Conservation (phyloP, 2,329 filamentous ascomycete species). For the Peltaster fructicola region DNA sequence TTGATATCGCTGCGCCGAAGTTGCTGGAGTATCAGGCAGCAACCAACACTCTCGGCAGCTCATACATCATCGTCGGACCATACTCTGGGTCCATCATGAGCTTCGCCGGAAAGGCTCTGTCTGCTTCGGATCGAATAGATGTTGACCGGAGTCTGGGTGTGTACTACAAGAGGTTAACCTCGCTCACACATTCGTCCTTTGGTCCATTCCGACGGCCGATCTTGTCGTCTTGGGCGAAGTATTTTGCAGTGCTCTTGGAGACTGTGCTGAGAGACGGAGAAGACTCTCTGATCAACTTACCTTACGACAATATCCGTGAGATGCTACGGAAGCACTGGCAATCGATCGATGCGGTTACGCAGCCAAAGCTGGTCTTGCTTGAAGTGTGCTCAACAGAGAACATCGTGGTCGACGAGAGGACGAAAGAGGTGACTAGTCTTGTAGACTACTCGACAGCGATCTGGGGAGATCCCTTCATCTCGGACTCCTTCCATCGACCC, state of each 20-base stretch:
- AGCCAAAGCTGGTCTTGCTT: slow-evolving; percentile 34
- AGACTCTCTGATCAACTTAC: slow-evolving; percentile 39
- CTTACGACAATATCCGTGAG: slow-evolving; percentile 36
- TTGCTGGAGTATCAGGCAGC: slow-evolving; percentile 20
- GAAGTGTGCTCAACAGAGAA: slow-evolving; percentile 32
- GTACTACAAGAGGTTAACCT: slow-evolving; percentile 25
- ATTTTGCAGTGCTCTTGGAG: slow-evolving; percentile 36
- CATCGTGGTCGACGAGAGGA: slow-evolving; percentile 32
- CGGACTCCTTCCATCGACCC: slow-evolving; percentile 28
- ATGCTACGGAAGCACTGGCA: slow-evolving; percentile 27
- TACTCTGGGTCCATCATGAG: slow-evolving; percentile 12
- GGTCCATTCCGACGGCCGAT: slow-evolving; percentile 24
- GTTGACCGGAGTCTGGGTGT: slow-evolving; percentile 25
- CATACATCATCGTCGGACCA: slow-evolving; percentile 14
- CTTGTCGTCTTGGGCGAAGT: slow-evolving; percentile 32
- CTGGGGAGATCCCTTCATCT: slow-evolving; percentile 40
- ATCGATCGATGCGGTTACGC: slow-evolving; percentile 31
- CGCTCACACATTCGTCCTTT: slow-evolving; percentile 31
- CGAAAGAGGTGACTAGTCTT: slow-evolving; percentile 31
- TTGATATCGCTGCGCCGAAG: slow-evolving; percentile 20
- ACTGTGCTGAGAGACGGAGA: slow-evolving; percentile 38
- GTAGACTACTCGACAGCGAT: slow-evolving; percentile 35
- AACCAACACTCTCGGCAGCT: slow-evolving; percentile 7
- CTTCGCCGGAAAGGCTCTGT: slow-evolving; percentile 16
- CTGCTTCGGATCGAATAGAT: slow-evolving; percentile 16